Evolutionary conservation across 2,329 filamentous ascomycete genomes (phyloP).

Genomic region (Hypoxylon sp.): DNA sequence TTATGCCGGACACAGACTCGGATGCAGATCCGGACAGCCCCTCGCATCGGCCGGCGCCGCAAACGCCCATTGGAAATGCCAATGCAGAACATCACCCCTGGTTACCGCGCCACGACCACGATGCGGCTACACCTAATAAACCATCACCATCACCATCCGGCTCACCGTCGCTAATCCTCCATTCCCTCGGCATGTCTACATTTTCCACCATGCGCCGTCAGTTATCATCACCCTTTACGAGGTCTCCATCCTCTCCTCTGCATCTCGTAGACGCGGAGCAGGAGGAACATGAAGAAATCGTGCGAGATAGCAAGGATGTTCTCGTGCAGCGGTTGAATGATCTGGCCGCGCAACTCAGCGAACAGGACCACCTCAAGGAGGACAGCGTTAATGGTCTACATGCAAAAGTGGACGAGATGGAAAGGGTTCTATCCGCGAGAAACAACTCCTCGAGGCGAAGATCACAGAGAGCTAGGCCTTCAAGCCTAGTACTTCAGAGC

Average conservation of each 20-base stretch:
- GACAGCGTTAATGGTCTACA: conserved; percentile 54
- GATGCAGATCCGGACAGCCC: conserved; percentile 41
- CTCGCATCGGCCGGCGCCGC: conserved; percentile 32
- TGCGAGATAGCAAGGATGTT: conserved; percentile 57
- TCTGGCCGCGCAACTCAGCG: conserved; percentile 43
- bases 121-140: conserved; percentile 37
- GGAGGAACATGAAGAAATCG: conserved; percentile 44
- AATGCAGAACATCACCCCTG: conserved; percentile 23
- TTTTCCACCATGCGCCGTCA: conserved; percentile 46
- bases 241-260: conserved; percentile 41
- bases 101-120: conserved; percentile 38
- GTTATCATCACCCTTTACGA: conserved; percentile 40
- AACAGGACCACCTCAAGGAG: conserved; percentile 43
- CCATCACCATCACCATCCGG: conserved; percentile 43
- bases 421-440: conserved; percentile 44
- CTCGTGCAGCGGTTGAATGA: conserved; percentile 58
- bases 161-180: conserved; percentile 46
- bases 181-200: conserved; percentile 47
- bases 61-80: conserved; percentile 39
- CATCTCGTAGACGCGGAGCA: conserved; percentile 34
- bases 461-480: conserved; percentile 30
- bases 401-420: conserved; percentile 59
- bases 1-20: conserved; percentile 42
- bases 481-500: conserved; percentile 27
- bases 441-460: conserved; percentile 34